These are phyloP conservation scores for Lyophyllum decastes DNA, from an alignment of 768 basidiomycete species.

Conservation along the genomic window DNA sequence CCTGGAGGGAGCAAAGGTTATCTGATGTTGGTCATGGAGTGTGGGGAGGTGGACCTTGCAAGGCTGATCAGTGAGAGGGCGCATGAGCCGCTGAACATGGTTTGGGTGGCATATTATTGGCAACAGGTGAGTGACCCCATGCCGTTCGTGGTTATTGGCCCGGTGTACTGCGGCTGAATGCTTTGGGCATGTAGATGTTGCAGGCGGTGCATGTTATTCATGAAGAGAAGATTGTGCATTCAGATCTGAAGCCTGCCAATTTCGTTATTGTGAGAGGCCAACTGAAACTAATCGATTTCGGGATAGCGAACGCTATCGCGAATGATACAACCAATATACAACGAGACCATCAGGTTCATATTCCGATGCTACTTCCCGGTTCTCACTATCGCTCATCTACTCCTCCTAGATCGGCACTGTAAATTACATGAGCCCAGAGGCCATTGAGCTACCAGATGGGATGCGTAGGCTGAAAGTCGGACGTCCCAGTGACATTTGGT, in stretches of 20 bases:
- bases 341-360: slow-evolving; percentile 84
- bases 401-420: slow-evolving; percentile 82
- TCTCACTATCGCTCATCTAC: slow-evolving; percentile 3
- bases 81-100: slow-evolving; percentile 85
- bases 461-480: slow-evolving; percentile 93
- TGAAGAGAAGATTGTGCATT: slow-evolving; percentile 98
- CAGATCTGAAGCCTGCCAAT: slow-evolving; percentile 97
- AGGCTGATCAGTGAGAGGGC: slow-evolving; percentile 81
- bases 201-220: slow-evolving; percentile 99
- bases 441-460: slow-evolving; percentile 85
- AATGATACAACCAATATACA: slow-evolving; percentile 99
- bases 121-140: slow-evolving; percentile 70
- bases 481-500: slow-evolving; percentile 96
- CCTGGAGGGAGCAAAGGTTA: slow-evolving; percentile 72
- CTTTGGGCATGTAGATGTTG: slow-evolving; percentile 68
- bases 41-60: slow-evolving; percentile 92
- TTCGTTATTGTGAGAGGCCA: slow-evolving; percentile 95
- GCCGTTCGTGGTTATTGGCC: neutral
- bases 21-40: slow-evolving; percentile 92
- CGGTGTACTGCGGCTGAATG: neutral
- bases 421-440: slow-evolving; percentile 99
- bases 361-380: neutral
- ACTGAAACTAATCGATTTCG: slow-evolving; percentile 97
- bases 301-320: slow-evolving; percentile 98
- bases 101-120: slow-evolving; percentile 96